A percentile compares a stretch with the other conserved stretches of the same genome.
Evolutionary conservation across 2,329 filamentous ascomycete genomes (phyloP).

Genomic region (Phialocephala subalpina): DNA sequence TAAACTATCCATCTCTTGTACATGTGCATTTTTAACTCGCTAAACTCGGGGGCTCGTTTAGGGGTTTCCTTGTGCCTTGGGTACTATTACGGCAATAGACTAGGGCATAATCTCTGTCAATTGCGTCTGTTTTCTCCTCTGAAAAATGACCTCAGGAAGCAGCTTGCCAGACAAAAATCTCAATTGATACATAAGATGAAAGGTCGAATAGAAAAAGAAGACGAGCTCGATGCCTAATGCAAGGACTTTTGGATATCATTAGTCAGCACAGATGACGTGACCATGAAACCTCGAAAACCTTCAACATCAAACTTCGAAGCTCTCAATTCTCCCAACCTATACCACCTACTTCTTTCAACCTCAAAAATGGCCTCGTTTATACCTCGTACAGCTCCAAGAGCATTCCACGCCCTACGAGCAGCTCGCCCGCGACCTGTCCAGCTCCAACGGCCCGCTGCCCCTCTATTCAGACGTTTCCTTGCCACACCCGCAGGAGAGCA

Average conservation of each 20-base stretch:
- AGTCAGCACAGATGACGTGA: background rate
- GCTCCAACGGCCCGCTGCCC: constrained; percentile 18
- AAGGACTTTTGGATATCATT: background rate
- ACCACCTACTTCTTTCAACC: background rate
- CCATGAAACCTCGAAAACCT: background rate
- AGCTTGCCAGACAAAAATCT: no score
- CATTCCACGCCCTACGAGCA: constrained; percentile 16
- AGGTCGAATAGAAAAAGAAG: no score
- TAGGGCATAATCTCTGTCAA: no score
- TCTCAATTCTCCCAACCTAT: background rate
- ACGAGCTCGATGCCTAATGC: no score
- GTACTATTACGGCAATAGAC: no score
- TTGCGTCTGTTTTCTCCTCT: no score
- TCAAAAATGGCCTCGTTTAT: constrained; percentile 4
- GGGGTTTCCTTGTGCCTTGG: no score
- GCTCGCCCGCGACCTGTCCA: constrained; percentile 5
- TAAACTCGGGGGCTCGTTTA: no score
- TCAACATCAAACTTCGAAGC: background rate
- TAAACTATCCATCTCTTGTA: no score
- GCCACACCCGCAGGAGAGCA: constrained; percentile 22
- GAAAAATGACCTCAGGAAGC: no score
- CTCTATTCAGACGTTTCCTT: constrained; percentile 27
- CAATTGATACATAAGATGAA: no score
- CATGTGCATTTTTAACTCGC: no score
- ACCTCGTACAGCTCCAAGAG: constrained; percentile 16